phyloP scores from a whole-genome alignment of 768 basidiomycete genomes.

The Lactarius sanguifluus region DNA sequence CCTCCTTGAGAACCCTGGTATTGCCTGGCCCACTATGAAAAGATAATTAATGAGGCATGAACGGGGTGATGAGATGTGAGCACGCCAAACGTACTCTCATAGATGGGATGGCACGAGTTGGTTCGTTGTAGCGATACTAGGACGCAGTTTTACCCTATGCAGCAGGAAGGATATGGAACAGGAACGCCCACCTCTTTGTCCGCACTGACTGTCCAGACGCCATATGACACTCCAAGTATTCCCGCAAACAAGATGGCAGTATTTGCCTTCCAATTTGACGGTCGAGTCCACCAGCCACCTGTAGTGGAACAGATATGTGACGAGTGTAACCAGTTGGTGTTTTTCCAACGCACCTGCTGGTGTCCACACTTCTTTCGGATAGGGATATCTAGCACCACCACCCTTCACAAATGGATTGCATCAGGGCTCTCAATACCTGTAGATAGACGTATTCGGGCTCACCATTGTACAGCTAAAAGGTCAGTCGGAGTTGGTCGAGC shows the following conservation, averaged over 20 bases:
- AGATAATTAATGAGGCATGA: not conserved
- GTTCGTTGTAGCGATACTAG: slow-evolving; percentile 27
- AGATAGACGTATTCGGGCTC: slow-evolving; percentile 3
- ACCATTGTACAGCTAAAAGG: slow-evolving; percentile 20
- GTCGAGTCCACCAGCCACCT: slow-evolving; percentile 97
- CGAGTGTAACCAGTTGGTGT: not conserved
- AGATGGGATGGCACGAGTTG: slow-evolving; percentile 28
- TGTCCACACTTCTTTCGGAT: slow-evolving; percentile 93
- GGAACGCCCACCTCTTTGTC: slow-evolving; percentile 68
- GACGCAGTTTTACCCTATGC: not conserved
- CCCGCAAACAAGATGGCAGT: slow-evolving; percentile 73
- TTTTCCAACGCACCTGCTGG: slow-evolving; percentile 67
- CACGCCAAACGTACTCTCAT: slow-evolving; percentile 25
- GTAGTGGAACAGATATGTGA: slow-evolving; percentile 7
- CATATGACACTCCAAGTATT: slow-evolving; percentile 64
- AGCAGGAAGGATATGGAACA: not conserved
- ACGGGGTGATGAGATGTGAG: not conserved
- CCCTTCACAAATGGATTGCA: slow-evolving; percentile 47
- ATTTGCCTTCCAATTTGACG: slow-evolving; percentile 86
- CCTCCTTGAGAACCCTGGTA: slow-evolving; percentile 18
- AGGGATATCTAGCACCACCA: slow-evolving; percentile 85
- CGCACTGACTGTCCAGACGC: slow-evolving; percentile 71
- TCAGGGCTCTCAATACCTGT: not conserved
- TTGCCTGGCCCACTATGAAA: slow-evolving; percentile 28
- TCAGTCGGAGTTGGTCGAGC: slow-evolving; percentile 7